Base-by-base conservation (phyloP, 805 yeast species). In the Cyberlindnera euphorbiae region DNA sequence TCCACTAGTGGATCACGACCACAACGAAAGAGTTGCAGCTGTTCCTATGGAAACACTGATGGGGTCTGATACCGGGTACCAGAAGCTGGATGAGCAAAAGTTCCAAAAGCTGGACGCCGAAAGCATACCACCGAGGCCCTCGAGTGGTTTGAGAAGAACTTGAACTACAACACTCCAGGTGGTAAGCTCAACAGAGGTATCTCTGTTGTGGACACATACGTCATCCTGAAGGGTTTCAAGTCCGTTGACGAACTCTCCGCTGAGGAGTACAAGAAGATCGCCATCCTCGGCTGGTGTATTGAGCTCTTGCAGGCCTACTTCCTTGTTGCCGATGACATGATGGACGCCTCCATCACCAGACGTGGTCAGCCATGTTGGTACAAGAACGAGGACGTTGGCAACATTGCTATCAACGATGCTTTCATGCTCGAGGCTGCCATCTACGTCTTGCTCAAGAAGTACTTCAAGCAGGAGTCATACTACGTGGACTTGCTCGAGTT, bases 321-420 rank as follows among this genome's bases (percentile, higher is more conserved):
- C 71, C 73, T 93, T 54, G 97, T 93, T 39, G 94, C 97, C 22
- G 98, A 93, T 61, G 98, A 93, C 60, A 93, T 93, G 79, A 93
- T 93, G 98, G 98, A 93, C 62, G 77, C 79, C 50, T 84, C 96
- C 23, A 82, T 86, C 61, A 93, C 98, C 28, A 84, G 98, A 73
- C 82, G 98, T 62, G 98, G 97, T 42, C 97, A 90, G 66, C 93
- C 96, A 48, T 93, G 98, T 65, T 93, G 98, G 98, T 93, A 88
- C 70, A 78, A 72, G 56, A 73, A 66, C 24, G 78, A 75, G 48
- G 77, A 77, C 26, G 96, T 93, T 41, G 86, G 85, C 27, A 87
- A 87, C 59, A 82, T 93, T 58, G 98, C 99, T 41, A 93, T 93
- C 63, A 93, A 93, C 58, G 99, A 93, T 59, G 78, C 98, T 4